Evolutionary conservation across 768 basidiomycete genomes (phyloP), one percentile per base, ranked within the genome.

Genomic region (Myochromella boudieri): DNA sequence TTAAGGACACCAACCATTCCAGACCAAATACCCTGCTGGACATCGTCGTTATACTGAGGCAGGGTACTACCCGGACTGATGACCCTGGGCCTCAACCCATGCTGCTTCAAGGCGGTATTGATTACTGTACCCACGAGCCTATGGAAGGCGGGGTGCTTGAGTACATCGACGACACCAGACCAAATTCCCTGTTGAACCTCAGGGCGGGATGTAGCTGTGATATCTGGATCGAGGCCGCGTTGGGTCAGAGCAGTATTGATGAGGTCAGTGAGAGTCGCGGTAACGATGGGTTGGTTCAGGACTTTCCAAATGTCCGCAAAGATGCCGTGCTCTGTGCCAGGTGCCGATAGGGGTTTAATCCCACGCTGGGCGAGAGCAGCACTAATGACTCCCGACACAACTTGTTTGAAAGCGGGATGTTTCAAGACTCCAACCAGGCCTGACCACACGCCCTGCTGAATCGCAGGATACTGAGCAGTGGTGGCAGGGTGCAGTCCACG

Each of bases 321-420:
- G 15, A 39, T 7, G 12, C 20, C 21, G 9, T 24, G 37, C 37
- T 39, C 21, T 5, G 12, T 26, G 14, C n/a, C n/a, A 8, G 29
- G 29, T 8, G n/a, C 3, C n/a, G 39, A 20, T 11, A 12, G 24
- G 17, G 40, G 25, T 26, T 24, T 42, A n/a, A 48, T 32, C 20
- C 46, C 39, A 48, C 21, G 39, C 20, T 42, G 39, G 8, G 37
- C 21, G 7, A 48, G 24, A 11, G 40, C 40, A 20, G 31, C 22
- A 21, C 42, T 28, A 7, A 48, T 25, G 15, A 33, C 46, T 11
- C 22, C 26, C 2, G 20, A 24, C n/a, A 48, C 33, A 15, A 48
- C 40, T 27, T 36, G 31, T 21, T 48, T 39, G 15, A 42, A 42
- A n/a, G 37, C 14, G 15, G 46, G 46, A 22, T 42, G 26, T 17